Evolutionary conservation across 1,284 basidiomycete genomes (phyloP).

Genomic region (Malassezia furfur): DNA sequence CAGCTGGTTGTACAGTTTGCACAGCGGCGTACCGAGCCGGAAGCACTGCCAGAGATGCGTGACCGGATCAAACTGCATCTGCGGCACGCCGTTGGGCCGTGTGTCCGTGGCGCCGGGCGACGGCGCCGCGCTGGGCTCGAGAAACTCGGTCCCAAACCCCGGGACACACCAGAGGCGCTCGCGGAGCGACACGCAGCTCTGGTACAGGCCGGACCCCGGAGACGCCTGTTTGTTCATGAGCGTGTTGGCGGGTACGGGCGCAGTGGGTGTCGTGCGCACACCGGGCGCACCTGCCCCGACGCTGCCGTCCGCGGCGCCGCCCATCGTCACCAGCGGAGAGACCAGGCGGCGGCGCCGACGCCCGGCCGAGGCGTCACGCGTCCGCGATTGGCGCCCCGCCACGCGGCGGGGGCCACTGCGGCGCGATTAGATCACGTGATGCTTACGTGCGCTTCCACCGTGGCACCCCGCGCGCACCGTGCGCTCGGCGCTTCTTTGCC

Average conservation of each 20-base stretch:
- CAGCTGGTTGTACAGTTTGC: conserved; percentile 87
- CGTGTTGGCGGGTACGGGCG: conserved; percentile 36
- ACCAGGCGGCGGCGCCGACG: too few relatives aligned
- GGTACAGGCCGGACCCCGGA: conserved; percentile 47
- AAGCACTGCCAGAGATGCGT: conserved; percentile 89
- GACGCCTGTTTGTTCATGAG: conserved; percentile 32
- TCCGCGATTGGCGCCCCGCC: background rate
- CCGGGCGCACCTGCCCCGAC: conserved; percentile 22
- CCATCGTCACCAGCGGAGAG: background rate
- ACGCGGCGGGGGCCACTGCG: background rate
- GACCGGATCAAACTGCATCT: conserved; percentile 53
- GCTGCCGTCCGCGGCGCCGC: conserved; percentile 24
- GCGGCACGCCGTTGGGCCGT: conserved; percentile 17
- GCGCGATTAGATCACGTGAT: background rate
- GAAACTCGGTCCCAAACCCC: conserved; percentile 42
- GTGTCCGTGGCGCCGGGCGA: conserved; percentile 11
- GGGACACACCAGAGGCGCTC: conserved; percentile 49
- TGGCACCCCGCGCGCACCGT: background rate
- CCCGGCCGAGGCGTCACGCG: too few relatives aligned
- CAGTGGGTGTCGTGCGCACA: conserved; percentile 21
- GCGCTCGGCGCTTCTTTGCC: background rate
- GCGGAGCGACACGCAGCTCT: conserved; percentile 48
- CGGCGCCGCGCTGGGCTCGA: conserved; percentile 16
- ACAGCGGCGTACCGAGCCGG: conserved; percentile 81
- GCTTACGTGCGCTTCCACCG: conserved; percentile 2